Conservation (phyloP, 2,329 filamentous ascomycete genomes). For the Hymenoscyphus fraxineus region DNA sequence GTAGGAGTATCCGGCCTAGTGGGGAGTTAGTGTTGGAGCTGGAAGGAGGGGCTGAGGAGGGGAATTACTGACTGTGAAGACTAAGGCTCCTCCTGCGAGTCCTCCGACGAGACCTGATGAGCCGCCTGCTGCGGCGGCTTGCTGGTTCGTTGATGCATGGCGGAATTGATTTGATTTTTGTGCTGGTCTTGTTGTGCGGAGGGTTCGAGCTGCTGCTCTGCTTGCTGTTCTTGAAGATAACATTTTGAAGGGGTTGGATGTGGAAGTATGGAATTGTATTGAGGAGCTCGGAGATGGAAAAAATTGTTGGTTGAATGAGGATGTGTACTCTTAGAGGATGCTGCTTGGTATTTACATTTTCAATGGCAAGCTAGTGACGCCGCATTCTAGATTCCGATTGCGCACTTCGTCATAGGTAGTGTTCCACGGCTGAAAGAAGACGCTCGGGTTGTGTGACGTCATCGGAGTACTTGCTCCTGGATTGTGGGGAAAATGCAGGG, state of each 20-base stretch:
- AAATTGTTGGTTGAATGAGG: not conserved
- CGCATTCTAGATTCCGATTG: not conserved
- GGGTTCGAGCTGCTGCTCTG: slow-evolving; percentile 25
- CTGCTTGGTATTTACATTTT: not conserved
- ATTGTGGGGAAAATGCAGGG: not conserved
- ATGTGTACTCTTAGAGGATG: not conserved
- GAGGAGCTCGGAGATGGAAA: not conserved
- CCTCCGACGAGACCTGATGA: slow-evolving; percentile 45
- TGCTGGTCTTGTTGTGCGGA: slow-evolving; percentile 19
- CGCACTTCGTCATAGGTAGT: not conserved
- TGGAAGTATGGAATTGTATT: not conserved
- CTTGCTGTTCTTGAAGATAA: slow-evolving; percentile 29
- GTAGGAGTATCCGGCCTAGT: slow-evolving; percentile 45
- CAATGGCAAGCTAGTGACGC: not conserved
- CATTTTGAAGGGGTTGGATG: slow-evolving; percentile 19
- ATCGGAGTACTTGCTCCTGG: not conserved
- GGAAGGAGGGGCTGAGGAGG: not conserved
- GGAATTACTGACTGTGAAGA: slow-evolving; percentile 36
- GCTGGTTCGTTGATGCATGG: slow-evolving; percentile 25
- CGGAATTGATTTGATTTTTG: slow-evolving; percentile 31
- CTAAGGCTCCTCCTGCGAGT: slow-evolving; percentile 45
- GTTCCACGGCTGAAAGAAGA: not conserved
- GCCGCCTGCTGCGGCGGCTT: slow-evolving; percentile 28
- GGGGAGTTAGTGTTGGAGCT: not conserved
- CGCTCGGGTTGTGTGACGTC: not conserved